Percentiles rank a stretch among this genome's conserved stretches.
Evolutionary conservation across 257 asterid species (phyloP).

Genomic region (Striga asiatica): DNA sequence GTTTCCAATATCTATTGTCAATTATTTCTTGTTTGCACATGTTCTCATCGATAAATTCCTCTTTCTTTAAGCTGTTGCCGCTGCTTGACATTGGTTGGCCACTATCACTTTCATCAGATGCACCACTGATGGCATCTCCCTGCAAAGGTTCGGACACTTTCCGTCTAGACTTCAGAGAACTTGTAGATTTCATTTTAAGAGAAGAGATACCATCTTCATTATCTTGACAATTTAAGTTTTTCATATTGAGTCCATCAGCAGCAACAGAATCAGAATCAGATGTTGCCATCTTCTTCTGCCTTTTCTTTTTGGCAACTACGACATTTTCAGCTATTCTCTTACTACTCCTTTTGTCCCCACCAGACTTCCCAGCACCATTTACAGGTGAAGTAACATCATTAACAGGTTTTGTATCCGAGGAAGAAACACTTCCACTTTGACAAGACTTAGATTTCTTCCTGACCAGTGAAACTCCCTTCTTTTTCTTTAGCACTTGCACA

Average conservation of each 20-base stretch:
- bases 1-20: slow-evolving; percentile 61
- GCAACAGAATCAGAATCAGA: slow-evolving; percentile 57
- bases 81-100: slow-evolving; percentile 29
- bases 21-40: slow-evolving; percentile 30
- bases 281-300: slow-evolving; percentile 41
- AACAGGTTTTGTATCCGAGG: slow-evolving; percentile 44
- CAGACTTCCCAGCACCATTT: slow-evolving; percentile 35
- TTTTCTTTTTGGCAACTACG: slow-evolving; percentile 51
- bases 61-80: slow-evolving; percentile 40
- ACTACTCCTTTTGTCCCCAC: slow-evolving; percentile 59
- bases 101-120: slow-evolving; percentile 36
- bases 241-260: slow-evolving; percentile 31
- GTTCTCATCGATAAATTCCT: slow-evolving; percentile 38
- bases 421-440: slow-evolving; percentile 61
- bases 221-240: slow-evolving; percentile 36
- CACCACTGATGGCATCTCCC: slow-evolving; percentile 38
- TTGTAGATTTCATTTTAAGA: slow-evolving; percentile 33
- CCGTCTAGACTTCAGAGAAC: slow-evolving; percentile 45
- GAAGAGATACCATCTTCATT: slow-evolving; percentile 30
- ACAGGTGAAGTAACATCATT: slow-evolving; percentile 41
- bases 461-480: slow-evolving; percentile 30
- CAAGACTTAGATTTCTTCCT: slow-evolving; percentile 53
- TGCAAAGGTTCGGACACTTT: slow-evolving; percentile 41
- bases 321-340: slow-evolving; percentile 86
- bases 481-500: slow-evolving; percentile 38